Base-by-base conservation (phyloP, 352 stramenopile species). In the Phytophthora kernoviae region DNA sequence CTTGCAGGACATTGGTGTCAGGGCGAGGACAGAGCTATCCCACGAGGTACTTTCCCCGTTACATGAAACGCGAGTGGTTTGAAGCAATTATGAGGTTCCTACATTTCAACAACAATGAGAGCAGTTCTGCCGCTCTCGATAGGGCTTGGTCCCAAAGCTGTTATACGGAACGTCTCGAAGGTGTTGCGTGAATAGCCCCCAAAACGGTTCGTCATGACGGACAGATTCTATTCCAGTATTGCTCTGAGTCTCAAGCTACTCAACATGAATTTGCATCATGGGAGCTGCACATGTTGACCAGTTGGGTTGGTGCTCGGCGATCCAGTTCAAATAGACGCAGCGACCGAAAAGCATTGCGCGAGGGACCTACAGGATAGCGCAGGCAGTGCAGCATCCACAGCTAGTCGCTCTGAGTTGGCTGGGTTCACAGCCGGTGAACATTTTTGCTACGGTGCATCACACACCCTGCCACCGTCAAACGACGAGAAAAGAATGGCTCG, bases 41-140 rank as follows among this genome's bases (percentile, higher is more conserved):
- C 63, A 2, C 44, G 56, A 14, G 63, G 57, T 10, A 66, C 55
- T 0, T 62, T 65, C 17, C 24, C 44, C 53, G 51, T 0, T 71
- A 54, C 47, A 60, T 67, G 56, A 67, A 59, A 2, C 45, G 51
- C 5, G 27, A 20, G 17, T 45, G 56, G 2, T 67, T 63, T 6
- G 56, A 71, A 11, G 40, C 12, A 4, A 54, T 71, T 10, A 36
- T 60, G 20, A 24, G 42, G 24, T 71, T 54, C 20, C n/a, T 67
- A 5, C 63, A 71, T 12, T 67, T 67, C 47, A 67, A 60, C 33
- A 39, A 63, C 51, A 67, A 61, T 17, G 22, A 26, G 8, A 36
- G 30, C 12, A 18, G 8, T 15, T 26, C 14, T 0, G 33, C 17
- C 1, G 21, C 3, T 0, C 8, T 1, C 8, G 58, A 62, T 34